These are phyloP conservation scores for Capronia coronata DNA, from an alignment of 2,329 filamentous ascomycete genomes.

Conservation along the genomic window DNA sequence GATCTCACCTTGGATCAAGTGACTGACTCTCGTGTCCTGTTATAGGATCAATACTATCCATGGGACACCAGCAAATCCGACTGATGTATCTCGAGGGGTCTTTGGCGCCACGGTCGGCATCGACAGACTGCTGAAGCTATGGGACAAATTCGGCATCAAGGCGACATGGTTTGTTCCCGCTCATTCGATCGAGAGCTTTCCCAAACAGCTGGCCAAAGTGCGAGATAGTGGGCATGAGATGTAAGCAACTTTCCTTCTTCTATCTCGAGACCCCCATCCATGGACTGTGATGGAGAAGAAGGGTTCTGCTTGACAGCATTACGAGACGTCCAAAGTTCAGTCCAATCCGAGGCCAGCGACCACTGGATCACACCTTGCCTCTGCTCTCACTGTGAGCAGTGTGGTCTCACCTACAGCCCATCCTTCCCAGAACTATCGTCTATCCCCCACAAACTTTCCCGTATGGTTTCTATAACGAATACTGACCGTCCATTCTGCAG, in stretches of 20 bases:
- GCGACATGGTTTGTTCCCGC: constrained; percentile 49
- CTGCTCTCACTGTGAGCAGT: too few relatives aligned
- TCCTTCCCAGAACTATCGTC: too few relatives aligned
- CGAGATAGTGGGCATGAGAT: constrained; percentile 59
- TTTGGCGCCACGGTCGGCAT: constrained; percentile 64
- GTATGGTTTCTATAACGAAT: too few relatives aligned
- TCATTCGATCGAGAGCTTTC: constrained; percentile 53
- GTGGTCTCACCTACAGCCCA: too few relatives aligned
- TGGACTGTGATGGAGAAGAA: too few relatives aligned
- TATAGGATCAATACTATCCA: constrained; percentile 13
- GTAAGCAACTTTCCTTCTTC: constrained; percentile 18
- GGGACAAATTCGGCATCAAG: constrained; percentile 40
- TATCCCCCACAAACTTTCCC: too few relatives aligned
- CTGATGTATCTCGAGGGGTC: constrained; percentile 62
- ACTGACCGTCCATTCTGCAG: constrained; percentile 8
- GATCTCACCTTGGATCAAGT: background rate
- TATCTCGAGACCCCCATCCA: too few relatives aligned
- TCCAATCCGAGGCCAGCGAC: too few relatives aligned
- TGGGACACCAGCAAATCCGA: constrained; percentile 40
- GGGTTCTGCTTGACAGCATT: too few relatives aligned
- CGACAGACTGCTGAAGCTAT: constrained; percentile 60
- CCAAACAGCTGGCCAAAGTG: constrained; percentile 39
- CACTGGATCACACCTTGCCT: too few relatives aligned
- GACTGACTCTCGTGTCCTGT: background rate
- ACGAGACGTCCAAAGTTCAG: too few relatives aligned